Base-by-base conservation (phyloP, 2,329 filamentous ascomycete genomes). In the Ambrosiella beaveri region DNA sequence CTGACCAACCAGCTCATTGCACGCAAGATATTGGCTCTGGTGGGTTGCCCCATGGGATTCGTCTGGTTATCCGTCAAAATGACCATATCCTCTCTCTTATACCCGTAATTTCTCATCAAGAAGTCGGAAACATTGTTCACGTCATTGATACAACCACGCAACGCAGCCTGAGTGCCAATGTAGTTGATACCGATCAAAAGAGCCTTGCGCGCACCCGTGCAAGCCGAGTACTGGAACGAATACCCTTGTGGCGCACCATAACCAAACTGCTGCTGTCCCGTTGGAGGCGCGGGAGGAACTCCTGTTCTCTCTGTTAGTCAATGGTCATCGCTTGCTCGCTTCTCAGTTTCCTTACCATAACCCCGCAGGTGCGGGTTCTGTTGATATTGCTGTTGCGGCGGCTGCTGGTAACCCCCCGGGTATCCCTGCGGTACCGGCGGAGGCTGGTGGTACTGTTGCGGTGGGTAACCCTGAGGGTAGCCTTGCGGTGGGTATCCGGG, bases 151-250 rank as follows among this genome's bases (percentile, higher is more conserved):
- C 79, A 82, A 37, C 79, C 79, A 60, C 75, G 70, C 49, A 82
- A 72, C 68, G 80, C 74, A 52, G 77, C 76, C 44, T 73, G 67
- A 64, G 78, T 75, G 58, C 75, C 73, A 62, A 77, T 76, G 68
- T 81, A 82, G 69, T 82, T 82, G 70, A 81, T 80, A 55, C 79
- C 79, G 60, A 80, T 78, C 52, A 80, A 67, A 44, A 80, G 69
- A 9, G 77, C 77, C 67, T 80, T 80, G 67, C 90, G 77, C 65
- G 83, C 81, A 52, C 90, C 91, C 4, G 86, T 94, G 69, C 90
- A 97, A 63, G 85, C 85, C 52, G 89, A 95, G 71, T 96, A 96
- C 70, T 91, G 86, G 71, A 90, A 97, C 50, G 76, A 81, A 70
- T 95, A 95, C 65, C 77, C 78, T 62, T 81, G 76, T 15, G 89